A percentile compares a stretch with the other conserved stretches of the same genome.
Conservation (phyloP, 2,329 filamentous ascomycete species). For the Ascochyta clinopodiicola region DNA sequence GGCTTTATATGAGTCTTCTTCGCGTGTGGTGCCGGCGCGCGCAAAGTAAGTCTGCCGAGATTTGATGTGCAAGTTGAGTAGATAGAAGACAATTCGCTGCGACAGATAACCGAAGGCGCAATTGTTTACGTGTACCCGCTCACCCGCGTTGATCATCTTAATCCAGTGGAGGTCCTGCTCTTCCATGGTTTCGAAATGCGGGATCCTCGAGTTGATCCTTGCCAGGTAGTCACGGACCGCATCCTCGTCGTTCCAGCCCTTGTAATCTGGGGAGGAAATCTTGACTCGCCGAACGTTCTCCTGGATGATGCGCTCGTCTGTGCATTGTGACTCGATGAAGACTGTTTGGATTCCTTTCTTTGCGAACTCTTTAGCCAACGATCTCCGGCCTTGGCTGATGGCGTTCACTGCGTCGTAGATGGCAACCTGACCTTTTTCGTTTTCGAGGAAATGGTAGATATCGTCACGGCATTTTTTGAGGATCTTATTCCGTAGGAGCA, state of each 20-base stretch:
- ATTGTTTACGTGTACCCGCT: slow-evolving; percentile 94
- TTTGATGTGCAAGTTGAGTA: slow-evolving; percentile 97
- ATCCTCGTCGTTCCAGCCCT: slow-evolving; percentile 89
- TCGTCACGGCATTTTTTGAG: slow-evolving; percentile 97
- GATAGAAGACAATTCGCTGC: slow-evolving; percentile 96
- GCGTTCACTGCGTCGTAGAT: slow-evolving; percentile 99
- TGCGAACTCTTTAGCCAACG: slow-evolving; percentile 93
- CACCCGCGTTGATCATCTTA: slow-evolving; percentile 98
- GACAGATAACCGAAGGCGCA: slow-evolving; percentile 96
- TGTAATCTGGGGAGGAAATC: slow-evolving; percentile 96
- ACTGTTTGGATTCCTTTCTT: slow-evolving; percentile 96
- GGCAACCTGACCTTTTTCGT: slow-evolving; percentile 96
- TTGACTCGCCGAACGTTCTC: slow-evolving; percentile 98
- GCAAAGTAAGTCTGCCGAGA: slow-evolving; percentile 92
- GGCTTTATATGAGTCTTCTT: slow-evolving; percentile 89
- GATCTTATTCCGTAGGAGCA: slow-evolving; percentile 96
- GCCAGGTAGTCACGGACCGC: slow-evolving; percentile 90
- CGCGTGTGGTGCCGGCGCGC: slow-evolving; percentile 81
- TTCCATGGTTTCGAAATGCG: slow-evolving; percentile 95
- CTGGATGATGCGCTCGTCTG: slow-evolving; percentile 89
- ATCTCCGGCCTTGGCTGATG: slow-evolving; percentile 78
- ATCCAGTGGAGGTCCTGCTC: slow-evolving; percentile 95
- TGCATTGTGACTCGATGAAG: slow-evolving; percentile 95
- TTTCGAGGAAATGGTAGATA: slow-evolving; percentile 93
- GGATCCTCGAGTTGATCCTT: slow-evolving; percentile 90